Evolutionary conservation across 139 green algal species (phyloP), one percentile per base, ranked within the genome.

Genomic region (Monoraphidium neglectum): DNA sequence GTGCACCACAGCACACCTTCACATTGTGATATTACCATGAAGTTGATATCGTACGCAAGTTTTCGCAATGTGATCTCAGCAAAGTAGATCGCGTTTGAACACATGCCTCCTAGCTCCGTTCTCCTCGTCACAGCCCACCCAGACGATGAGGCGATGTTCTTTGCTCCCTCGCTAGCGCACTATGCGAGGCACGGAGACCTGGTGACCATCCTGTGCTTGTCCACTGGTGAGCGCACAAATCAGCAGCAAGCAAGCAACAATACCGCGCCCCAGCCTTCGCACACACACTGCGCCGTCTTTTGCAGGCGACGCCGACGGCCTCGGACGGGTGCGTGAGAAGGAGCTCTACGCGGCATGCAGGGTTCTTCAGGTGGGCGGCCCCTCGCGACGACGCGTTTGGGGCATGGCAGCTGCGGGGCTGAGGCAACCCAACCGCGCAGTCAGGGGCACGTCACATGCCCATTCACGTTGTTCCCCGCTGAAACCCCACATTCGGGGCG

Each of bases 111-210:
- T n/a, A n/a, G n/a, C n/a, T n/a, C n/a, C n/a, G 35, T 82, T 2
- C 65, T 90, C 32, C 66, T 92, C 0, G 80, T 92, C 3, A 74
- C 83, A 2, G 87, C 87, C 18, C 87, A 92, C 56, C 87, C 87
- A 35, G 87, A 92, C 63, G 87, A 92, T 60, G 87, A 92, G 68
- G 76, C 79, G 28, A 88, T 92, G 64, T 92, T 92, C 70, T 92
- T 92, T 59, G 71, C 79, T 1, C 82, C 74, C 16, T 69, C 67
- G 0, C 2, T 92, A 0, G 23, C 37, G 0, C 21, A 26, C 10
- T 53, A 84, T 21, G 23, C 8, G 1, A 26, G 13, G 1, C 28
- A 33, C 1, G 70, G 64, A 4, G 30, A 53, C 4, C 8, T 43
- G 1, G 56, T 84, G 24, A 66, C 64, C 46, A n/a, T 90, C 0